phyloP scores from a whole-genome alignment of 2,329 filamentous ascomycete genomes.

The Trichoderma aggressivum region DNA sequence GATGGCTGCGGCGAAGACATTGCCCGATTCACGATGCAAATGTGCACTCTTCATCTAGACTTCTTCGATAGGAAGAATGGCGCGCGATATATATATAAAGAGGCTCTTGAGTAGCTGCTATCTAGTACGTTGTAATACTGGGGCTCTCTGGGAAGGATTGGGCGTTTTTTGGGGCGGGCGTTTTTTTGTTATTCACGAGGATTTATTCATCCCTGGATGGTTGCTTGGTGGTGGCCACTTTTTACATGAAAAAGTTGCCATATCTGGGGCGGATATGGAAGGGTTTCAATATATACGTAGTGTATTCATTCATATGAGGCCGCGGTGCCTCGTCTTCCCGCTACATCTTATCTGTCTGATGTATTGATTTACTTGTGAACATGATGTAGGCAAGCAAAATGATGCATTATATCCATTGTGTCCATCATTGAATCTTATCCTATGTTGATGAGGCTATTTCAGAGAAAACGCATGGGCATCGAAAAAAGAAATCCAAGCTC shows the following conservation, averaged over 20 bases:
- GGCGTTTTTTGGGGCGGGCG: neutral
- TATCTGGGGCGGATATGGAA: neutral
- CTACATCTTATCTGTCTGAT: neutral
- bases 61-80: neutral
- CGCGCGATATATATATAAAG: neutral
- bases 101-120: neutral
- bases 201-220: neutral
- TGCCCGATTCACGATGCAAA: constrained; percentile 2
- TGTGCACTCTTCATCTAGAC: neutral
- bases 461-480: neutral
- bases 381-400: neutral
- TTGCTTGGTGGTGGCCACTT: neutral
- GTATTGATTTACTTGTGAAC: neutral
- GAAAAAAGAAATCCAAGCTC: neutral
- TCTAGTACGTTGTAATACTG: neutral
- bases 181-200: neutral
- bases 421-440: neutral
- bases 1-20: neutral
- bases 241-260: neutral
- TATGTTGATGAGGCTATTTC: neutral
- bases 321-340: neutral
- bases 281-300: neutral
- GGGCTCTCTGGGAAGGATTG: neutral
- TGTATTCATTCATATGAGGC: neutral
- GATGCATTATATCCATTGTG: neutral